Evolutionary conservation across 2,329 filamentous ascomycete genomes (phyloP), one percentile per base, ranked within the genome.

Genomic region (Pseudogymnoascus sp.): DNA sequence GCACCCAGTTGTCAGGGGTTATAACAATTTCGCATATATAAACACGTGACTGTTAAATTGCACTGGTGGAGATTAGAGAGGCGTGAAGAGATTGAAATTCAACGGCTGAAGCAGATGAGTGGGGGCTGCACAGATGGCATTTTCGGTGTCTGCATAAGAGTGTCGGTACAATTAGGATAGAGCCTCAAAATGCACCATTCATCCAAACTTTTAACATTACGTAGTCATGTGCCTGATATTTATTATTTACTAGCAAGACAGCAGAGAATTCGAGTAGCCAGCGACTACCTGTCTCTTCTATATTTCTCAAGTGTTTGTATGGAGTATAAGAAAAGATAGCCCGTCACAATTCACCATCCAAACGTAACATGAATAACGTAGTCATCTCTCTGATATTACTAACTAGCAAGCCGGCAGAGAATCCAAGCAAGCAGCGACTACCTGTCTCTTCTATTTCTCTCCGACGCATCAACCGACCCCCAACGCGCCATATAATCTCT

Each of bases 361-460:
- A 20, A 4, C 41, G 11, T n/a, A n/a, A 47, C 14, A 16, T 20
- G 18, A 43, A 43, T 54, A 32, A 54, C 20, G 47, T 54, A 32
- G 28, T 32, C 47, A 54, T 54, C 28, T 54, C 47, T 54, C 47
- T 32, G 47, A 32, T 54, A 54, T 54, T 54, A 54, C 47, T 54
- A 54, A 54, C 47, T 54, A 32, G 47, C 47, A 18, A 54, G 47
- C 47, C 47, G 28, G 47, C 47, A 54, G 47, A 54, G 28, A 54
- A 54, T 54, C 47, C 47, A 9, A 54, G 47, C 47, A 54, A 54
- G 47, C 47, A 54, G 47, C 47, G 28, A 32, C 47, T 32, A 54
- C 16, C 47, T 8, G 30, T 32, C 16, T 11, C 47, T 32, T 54
- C 47, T 54, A 32, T 32, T 6, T 54, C 47, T 14, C 47, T 32